Percentiles rank a stretch among this genome's conserved stretches.
Conservation (phyloP, 2,329 filamentous ascomycete genomes). For the Raffaelea deltoideospora region DNA sequence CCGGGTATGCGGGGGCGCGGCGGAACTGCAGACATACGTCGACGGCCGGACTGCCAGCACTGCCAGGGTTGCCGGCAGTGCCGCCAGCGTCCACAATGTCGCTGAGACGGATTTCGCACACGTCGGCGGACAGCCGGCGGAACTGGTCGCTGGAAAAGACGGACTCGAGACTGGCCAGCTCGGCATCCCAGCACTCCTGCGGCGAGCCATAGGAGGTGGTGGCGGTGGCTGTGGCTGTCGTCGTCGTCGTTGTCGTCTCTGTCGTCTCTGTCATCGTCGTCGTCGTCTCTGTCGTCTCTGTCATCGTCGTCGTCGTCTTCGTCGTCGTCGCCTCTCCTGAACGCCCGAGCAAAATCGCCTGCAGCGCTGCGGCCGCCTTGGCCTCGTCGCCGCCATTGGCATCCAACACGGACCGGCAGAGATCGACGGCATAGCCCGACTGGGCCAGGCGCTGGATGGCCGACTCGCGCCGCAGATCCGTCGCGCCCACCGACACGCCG, state of each 20-base stretch:
- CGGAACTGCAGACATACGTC: slow-evolving; percentile 52
- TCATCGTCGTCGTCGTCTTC: slow-evolving; percentile 1
- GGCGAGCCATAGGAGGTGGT: slow-evolving; percentile 25
- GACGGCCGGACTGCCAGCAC: slow-evolving; percentile 27
- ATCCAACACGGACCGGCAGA: slow-evolving; percentile 67
- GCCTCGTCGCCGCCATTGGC: slow-evolving; percentile 56
- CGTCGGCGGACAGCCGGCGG: slow-evolving; percentile 39
- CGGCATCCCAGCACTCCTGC: slow-evolving; percentile 66
- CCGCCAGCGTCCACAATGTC: slow-evolving; percentile 34
- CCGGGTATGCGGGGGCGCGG: slow-evolving; percentile 61
- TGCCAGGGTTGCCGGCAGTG: slow-evolving; percentile 28
- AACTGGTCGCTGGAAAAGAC: slow-evolving; percentile 65
- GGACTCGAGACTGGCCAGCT: slow-evolving; percentile 68
- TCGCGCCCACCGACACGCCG: slow-evolving; percentile 72
- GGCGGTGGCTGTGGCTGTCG: not conserved
- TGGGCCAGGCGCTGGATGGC: slow-evolving; percentile 69
- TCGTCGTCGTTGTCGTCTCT: slow-evolving; percentile 7
- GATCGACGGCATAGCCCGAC: slow-evolving; percentile 71
- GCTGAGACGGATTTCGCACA: slow-evolving; percentile 57
- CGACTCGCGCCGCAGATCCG: slow-evolving; percentile 65
- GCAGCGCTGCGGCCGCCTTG: slow-evolving; percentile 64
- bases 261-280: not conserved
- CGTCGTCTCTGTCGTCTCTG: slow-evolving; percentile 4
- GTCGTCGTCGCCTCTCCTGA: slow-evolving; percentile 8
- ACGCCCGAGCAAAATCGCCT: slow-evolving; percentile 45